phyloP scores from a whole-genome alignment of 2,329 filamentous ascomycete species.

The Didymella arachidicola region DNA sequence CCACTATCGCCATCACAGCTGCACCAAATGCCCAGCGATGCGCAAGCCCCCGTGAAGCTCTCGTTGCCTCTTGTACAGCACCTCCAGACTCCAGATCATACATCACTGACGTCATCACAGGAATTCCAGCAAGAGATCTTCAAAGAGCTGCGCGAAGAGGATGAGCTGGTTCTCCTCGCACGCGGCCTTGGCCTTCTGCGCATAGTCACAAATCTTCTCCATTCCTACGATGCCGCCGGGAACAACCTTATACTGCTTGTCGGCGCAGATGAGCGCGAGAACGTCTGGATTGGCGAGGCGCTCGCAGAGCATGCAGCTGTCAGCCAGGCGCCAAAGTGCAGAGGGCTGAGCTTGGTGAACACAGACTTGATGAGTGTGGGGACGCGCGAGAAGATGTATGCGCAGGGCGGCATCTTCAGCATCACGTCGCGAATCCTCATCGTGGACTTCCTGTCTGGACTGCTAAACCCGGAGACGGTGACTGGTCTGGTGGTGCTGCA shows the following conservation, averaged over 20 bases:
- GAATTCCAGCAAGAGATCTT: constrained; percentile 96
- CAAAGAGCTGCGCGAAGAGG: constrained; percentile 73
- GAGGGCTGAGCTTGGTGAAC: constrained; percentile 90
- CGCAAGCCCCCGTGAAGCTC: constrained; percentile 72
- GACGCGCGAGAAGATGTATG: constrained; percentile 89
- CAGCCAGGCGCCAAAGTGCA: constrained; percentile 80
- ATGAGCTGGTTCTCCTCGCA: constrained; percentile 92
- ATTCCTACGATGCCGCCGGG: constrained; percentile 94
- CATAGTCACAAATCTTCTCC: constrained; percentile 92
- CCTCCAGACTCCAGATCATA: not conserved
- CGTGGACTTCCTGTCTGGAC: constrained; percentile 85
- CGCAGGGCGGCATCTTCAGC: constrained; percentile 88
- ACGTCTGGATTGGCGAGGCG: constrained; percentile 95
- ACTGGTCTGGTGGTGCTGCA: constrained; percentile 89
- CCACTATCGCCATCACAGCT: constrained; percentile 29
- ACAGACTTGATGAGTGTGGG: constrained; percentile 91
- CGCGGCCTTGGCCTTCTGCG: constrained; percentile 91
- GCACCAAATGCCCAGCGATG: constrained; percentile 52
- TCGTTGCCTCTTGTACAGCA: constrained; percentile 73
- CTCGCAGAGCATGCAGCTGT: constrained; percentile 94
- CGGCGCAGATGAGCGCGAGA: constrained; percentile 89
- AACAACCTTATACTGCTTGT: constrained; percentile 91
- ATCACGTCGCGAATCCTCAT: constrained; percentile 95
- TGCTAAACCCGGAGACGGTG: constrained; percentile 83
- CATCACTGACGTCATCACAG: constrained; percentile 50